These are phyloP conservation scores for Knoxdaviesia capensis DNA, from an alignment of 2,329 filamentous ascomycete genomes.

Conservation along the genomic window DNA sequence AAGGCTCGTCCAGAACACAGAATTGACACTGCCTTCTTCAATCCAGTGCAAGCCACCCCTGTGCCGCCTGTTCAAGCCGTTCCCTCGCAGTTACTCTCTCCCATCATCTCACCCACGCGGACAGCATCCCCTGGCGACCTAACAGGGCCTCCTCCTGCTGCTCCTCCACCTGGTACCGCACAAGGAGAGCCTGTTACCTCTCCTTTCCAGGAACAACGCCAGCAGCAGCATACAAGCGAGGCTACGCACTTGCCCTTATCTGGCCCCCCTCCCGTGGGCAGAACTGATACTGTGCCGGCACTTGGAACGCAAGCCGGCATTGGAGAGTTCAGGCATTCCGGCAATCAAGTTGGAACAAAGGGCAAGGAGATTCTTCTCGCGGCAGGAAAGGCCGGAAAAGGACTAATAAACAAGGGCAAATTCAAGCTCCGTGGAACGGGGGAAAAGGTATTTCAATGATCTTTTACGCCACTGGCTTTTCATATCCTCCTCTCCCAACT, in stretches of 20 bases:
- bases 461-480: slow-evolving; percentile 11
- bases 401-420: slow-evolving; percentile 75
- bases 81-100: no score
- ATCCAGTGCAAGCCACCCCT: background rate
- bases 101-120: no score
- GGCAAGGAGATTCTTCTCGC: slow-evolving; percentile 78
- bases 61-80: no score
- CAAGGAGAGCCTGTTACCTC: background rate
- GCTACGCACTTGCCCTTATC: background rate
- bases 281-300: slow-evolving; percentile 8
- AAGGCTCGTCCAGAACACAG: slow-evolving; percentile 10
- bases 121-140: no score
- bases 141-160: no score
- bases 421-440: slow-evolving; percentile 55
- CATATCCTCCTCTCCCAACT: background rate
- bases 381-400: slow-evolving; percentile 78
- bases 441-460: slow-evolving; percentile 76
- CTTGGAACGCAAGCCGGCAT: background rate
- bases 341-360: slow-evolving; percentile 54
- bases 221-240: slow-evolving; percentile 7
- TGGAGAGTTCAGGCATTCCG: slow-evolving; percentile 29
- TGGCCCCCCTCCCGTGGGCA: slow-evolving; percentile 11
- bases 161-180: no score
- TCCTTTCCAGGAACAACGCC: background rate
- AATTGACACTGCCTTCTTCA: background rate